Conservation (phyloP, 2,329 filamentous ascomycete genomes). For the Metarhizium guizhouense region DNA sequence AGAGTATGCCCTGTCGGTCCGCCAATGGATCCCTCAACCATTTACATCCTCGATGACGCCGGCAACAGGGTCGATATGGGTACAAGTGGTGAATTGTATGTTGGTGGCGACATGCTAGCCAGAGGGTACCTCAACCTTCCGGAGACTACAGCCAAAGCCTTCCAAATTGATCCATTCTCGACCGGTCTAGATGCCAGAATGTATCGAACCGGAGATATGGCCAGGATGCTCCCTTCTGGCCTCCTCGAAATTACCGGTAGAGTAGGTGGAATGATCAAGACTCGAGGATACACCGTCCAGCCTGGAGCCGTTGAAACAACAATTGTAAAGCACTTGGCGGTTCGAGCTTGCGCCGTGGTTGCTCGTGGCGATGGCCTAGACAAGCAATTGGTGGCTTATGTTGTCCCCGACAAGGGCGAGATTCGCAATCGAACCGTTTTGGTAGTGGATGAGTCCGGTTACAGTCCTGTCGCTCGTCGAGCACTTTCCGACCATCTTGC, state of each 20-base stretch:
- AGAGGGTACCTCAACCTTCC: slow-evolving; percentile 73
- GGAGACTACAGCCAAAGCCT: slow-evolving; percentile 66
- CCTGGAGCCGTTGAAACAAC: slow-evolving; percentile 68
- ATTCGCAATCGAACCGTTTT: slow-evolving; percentile 49
- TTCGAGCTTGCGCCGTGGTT: slow-evolving; percentile 62
- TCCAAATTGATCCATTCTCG: slow-evolving; percentile 57
- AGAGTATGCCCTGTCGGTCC: slow-evolving; percentile 67
- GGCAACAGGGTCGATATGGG: slow-evolving; percentile 55
- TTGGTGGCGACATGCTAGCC: slow-evolving; percentile 66
- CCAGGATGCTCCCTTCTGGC: slow-evolving; percentile 57
- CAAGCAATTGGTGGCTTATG: slow-evolving; percentile 66
- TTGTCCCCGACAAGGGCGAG: slow-evolving; percentile 58
- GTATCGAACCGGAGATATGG: slow-evolving; percentile 67
- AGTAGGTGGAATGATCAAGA: slow-evolving; percentile 73
- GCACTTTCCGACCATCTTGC: slow-evolving; percentile 58
- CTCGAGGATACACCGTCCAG: slow-evolving; percentile 69
- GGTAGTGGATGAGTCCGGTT: slow-evolving; percentile 60
- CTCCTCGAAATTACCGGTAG: slow-evolving; percentile 67
- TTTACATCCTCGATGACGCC: slow-evolving; percentile 64
- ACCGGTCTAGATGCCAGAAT: slow-evolving; percentile 52
- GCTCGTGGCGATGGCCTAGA: slow-evolving; percentile 70
- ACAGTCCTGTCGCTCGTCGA: slow-evolving; percentile 60
- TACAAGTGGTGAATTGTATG: slow-evolving; percentile 61
- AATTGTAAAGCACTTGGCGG: slow-evolving; percentile 60
- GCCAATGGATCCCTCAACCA: slow-evolving; percentile 57